Percentiles rank a stretch among this genome's conserved stretches.
Evolutionary conservation across 2,329 filamentous ascomycete species (phyloP).

Genomic region (Colletotrichum viniferum): DNA sequence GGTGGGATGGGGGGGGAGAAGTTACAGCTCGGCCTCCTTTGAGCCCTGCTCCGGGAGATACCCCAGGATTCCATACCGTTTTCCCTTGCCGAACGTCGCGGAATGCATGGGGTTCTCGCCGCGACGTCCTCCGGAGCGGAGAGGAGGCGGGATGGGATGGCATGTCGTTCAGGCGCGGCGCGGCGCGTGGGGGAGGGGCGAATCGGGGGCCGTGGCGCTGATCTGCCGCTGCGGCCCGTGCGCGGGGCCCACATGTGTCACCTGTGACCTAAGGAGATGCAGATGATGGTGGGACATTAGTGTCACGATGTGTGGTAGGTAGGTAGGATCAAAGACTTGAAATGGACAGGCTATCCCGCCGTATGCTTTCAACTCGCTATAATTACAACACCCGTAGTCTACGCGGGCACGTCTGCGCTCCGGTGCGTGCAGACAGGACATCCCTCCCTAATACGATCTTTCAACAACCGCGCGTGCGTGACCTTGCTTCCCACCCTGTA

Average conservation of each 20-base stretch:
- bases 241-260: background rate
- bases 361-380: background rate
- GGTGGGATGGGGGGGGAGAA: too few relatives aligned
- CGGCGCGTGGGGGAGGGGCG: background rate
- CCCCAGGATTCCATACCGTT: constrained; percentile 16
- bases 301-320: background rate
- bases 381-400: background rate
- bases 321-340: background rate
- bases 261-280: background rate
- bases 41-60: constrained; percentile 13
- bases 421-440: constrained; percentile 61
- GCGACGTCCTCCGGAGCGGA: background rate
- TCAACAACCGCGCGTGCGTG: constrained; percentile 79
- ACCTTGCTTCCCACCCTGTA: constrained; percentile 85
- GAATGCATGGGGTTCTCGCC: constrained; percentile 13
- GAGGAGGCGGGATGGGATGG: background rate
- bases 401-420: background rate
- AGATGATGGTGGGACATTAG: too few relatives aligned
- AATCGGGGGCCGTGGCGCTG: background rate
- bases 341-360: constrained; percentile 5
- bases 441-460: constrained; percentile 70
- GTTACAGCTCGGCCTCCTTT: constrained; percentile 12
- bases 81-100: constrained; percentile 9
- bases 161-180: background rate
- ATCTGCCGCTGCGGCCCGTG: background rate